These are phyloP conservation scores for Teratosphaeria nubilosa DNA, from an alignment of 2,329 filamentous ascomycete species.

Conservation along the genomic window DNA sequence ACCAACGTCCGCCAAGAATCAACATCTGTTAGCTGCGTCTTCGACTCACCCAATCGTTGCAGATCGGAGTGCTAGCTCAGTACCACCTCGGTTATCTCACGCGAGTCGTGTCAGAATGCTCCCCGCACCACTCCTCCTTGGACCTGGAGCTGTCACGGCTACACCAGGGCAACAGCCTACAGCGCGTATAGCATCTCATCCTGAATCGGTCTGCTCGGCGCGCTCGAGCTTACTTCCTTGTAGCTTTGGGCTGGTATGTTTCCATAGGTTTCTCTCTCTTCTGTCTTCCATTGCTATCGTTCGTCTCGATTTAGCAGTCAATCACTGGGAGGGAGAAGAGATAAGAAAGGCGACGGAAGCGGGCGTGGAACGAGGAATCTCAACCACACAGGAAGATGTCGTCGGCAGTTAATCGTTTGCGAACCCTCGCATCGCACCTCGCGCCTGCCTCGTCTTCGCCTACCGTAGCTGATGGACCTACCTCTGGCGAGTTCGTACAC, in stretches of 20 bases:
- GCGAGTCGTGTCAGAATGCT: not conserved
- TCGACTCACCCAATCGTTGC: not conserved
- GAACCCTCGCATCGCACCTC: constrained; percentile 40
- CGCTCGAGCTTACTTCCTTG: not conserved
- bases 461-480: constrained; percentile 7
- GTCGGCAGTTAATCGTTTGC: constrained; percentile 51
- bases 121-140: not conserved
- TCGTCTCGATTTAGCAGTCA: not conserved
- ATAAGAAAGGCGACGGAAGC: not conserved
- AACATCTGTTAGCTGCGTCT: not conserved
- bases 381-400: constrained; percentile 43
- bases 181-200: not conserved
- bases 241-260: not conserved
- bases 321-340: not conserved
- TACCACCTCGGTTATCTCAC: not conserved
- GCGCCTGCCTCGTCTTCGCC: constrained; percentile 22
- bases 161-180: not conserved
- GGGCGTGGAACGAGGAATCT: not conserved
- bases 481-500: constrained; percentile 24
- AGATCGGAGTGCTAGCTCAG: not conserved
- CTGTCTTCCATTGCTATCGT: not conserved
- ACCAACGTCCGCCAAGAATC: not conserved
- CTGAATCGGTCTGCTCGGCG: not conserved
- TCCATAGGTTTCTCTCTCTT: not conserved
- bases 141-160: not conserved